These are phyloP conservation scores for Trebouxia gelatinosa DNA, from an alignment of 163 green algal genomes.

Conservation along the genomic window DNA sequence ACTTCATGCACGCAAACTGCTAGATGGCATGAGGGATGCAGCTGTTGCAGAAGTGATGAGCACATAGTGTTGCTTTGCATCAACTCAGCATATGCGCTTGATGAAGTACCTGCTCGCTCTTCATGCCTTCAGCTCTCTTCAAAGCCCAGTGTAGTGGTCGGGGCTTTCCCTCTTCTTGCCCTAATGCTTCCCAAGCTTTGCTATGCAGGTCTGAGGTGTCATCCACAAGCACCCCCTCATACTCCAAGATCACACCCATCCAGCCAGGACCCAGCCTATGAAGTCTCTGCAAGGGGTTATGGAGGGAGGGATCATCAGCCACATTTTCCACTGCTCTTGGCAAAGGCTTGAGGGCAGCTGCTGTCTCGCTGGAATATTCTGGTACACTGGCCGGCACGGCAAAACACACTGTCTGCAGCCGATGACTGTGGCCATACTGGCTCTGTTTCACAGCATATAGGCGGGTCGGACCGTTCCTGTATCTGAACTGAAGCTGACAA, in stretches of 20 bases:
- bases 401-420: not conserved
- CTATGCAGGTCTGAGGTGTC: constrained; percentile 62
- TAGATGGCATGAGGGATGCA: no score
- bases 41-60: no score
- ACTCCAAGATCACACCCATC: constrained; percentile 84
- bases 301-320: constrained; percentile 69
- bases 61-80: no score
- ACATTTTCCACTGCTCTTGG: constrained; percentile 54
- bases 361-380: not conserved
- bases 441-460: no score
- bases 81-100: no score
- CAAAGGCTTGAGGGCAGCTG: constrained; percentile 38
- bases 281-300: constrained; percentile 75
- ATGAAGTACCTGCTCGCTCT: constrained; percentile 75
- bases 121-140: constrained; percentile 72
- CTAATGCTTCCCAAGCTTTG: constrained; percentile 78
- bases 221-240: constrained; percentile 73
- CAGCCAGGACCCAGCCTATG: constrained; percentile 76
- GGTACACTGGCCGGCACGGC: constrained; percentile 7
- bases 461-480: no score
- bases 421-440: not conserved
- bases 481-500: no score
- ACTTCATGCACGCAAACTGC: no score
- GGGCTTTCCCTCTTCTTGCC: constrained; percentile 77
- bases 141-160: constrained; percentile 69